Conservation (phyloP, 306 rosid genomes). For the Hylodesmum podocarpum region DNA sequence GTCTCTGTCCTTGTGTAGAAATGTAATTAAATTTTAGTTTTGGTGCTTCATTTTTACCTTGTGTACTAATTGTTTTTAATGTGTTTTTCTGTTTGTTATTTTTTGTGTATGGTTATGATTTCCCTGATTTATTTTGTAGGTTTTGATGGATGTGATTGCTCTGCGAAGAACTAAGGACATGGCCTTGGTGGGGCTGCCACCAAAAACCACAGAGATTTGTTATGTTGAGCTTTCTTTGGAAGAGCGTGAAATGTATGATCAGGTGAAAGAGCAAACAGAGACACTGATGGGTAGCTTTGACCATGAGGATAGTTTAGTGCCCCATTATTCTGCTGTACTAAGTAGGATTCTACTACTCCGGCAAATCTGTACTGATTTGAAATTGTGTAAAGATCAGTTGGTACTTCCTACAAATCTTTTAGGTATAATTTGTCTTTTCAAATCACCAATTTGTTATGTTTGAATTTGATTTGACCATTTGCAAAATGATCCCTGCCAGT, state of each 20-base stretch:
- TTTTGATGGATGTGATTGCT: conserved; percentile 72
- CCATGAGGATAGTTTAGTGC: conserved; percentile 19
- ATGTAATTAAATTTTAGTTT: background rate
- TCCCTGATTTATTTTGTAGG: conserved; percentile 36
- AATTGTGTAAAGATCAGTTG: conserved; percentile 59
- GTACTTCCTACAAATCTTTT: conserved; percentile 51
- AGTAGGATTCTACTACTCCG: conserved; percentile 71
- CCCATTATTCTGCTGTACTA: conserved; percentile 52
- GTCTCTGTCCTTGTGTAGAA: background rate
- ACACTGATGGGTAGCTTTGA: conserved; percentile 27
- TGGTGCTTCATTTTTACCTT: background rate
- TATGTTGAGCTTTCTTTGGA: conserved; percentile 63
- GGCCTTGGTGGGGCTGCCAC: conserved; percentile 63
- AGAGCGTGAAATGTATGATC: conserved; percentile 72
- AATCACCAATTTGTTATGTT: background rate
- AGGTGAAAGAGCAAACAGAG: conserved; percentile 48
- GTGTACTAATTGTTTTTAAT: background rate
- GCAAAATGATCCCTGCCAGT: background rate
- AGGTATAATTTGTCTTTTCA: conserved; percentile 44
- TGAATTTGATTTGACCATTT: background rate
- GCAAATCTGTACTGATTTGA: conserved; percentile 70
- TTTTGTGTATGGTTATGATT: background rate
- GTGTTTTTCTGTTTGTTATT: background rate
- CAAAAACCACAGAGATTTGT: conserved; percentile 62
- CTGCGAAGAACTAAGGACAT: conserved; percentile 75